Base-by-base conservation (phyloP, 768 basidiomycete species). In the Ramaria rubella region DNA sequence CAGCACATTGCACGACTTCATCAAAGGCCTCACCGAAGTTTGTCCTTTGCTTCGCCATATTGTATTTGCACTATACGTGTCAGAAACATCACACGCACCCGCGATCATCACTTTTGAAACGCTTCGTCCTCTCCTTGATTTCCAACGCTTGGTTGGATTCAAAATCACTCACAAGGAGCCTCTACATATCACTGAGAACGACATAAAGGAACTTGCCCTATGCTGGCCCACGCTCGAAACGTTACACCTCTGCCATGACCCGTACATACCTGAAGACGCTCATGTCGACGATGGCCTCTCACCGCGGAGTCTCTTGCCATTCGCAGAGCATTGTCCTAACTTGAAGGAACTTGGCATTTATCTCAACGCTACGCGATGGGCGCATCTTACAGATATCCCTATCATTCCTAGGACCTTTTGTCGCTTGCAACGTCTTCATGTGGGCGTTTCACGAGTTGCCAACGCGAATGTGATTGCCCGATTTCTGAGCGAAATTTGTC, bases 401-500 rank as follows among this genome's bases (percentile, higher is more conserved):
- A 5, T 56, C 23, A 17, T 45, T 50, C 36, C 62, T 33, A 11
- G 51, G n/a, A 62, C 62, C 1, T 69, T 69, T 58, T 51, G 52
- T 15, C 42, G 26, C 8, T 62, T 69, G 24, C 29, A 62, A 49
- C 60, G 62, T 14, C 67, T 86, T 11, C 74, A 73, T 15, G 67
- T 83, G 59, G 83, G 82, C 0, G 73, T 80, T 0, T 83, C 81
- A 17, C 66, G 68, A 49, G 73, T 81, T 26, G 46, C 62, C 1
- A 73, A 80, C 14, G 65, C 73, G 4, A 74, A 70, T 4, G 61
- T 74, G 0, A 75, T 78, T 29, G 75, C 82, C 17, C 70, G 79
- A 11, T 83, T 79, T 61, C 70, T 86, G 54, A 78, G 78, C 60
- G 75, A 74, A 19, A 61, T 86, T 3, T 75, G 77, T 34, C 79